Percentiles rank a stretch among this genome's conserved stretches.
These are phyloP conservation scores for Hanseniaspora vineae DNA, from an alignment of 805 yeast species.

Conservation along the genomic window DNA sequence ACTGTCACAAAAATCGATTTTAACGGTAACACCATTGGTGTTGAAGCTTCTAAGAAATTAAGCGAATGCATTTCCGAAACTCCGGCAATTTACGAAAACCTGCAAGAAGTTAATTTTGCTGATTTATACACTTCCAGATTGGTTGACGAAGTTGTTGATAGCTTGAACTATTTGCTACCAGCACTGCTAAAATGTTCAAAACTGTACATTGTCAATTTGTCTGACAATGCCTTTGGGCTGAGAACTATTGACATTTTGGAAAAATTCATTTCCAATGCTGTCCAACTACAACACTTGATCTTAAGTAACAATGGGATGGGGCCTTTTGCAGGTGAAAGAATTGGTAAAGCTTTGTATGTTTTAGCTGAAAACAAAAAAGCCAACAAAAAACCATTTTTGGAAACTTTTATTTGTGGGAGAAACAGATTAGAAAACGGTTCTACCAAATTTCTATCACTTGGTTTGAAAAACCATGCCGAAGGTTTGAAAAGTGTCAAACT, in stretches of 20 bases:
- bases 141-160: slow-evolving; percentile 85
- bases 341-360: slow-evolving; percentile 72
- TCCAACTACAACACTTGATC: slow-evolving; percentile 72
- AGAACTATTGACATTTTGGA: slow-evolving; percentile 89
- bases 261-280: slow-evolving; percentile 57
- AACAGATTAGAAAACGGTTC: slow-evolving; percentile 96
- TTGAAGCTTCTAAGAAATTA: slow-evolving; percentile 68
- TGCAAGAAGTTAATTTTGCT: slow-evolving; percentile 67
- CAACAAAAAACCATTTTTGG: slow-evolving; percentile 36
- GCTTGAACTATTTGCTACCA: slow-evolving; percentile 60
- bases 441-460: slow-evolving; percentile 69
- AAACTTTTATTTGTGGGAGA: slow-evolving; percentile 91
- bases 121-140: slow-evolving; percentile 92
- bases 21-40: slow-evolving; percentile 90
- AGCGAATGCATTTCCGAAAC: slow-evolving; percentile 38
- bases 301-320: slow-evolving; percentile 96
- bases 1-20: slow-evolving; percentile 50
- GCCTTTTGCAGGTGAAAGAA: slow-evolving; percentile 91
- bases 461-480: slow-evolving; percentile 66
- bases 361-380: slow-evolving; percentile 50
- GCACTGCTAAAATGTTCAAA: slow-evolving; percentile 58
- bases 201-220: slow-evolving; percentile 61
- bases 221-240: slow-evolving; percentile 95
- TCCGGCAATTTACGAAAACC: slow-evolving; percentile 27
- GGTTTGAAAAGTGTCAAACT: slow-evolving; percentile 57